Evolutionary conservation across 2,329 filamentous ascomycete genomes (phyloP).

Genomic region (Fusarium annulatum): DNA sequence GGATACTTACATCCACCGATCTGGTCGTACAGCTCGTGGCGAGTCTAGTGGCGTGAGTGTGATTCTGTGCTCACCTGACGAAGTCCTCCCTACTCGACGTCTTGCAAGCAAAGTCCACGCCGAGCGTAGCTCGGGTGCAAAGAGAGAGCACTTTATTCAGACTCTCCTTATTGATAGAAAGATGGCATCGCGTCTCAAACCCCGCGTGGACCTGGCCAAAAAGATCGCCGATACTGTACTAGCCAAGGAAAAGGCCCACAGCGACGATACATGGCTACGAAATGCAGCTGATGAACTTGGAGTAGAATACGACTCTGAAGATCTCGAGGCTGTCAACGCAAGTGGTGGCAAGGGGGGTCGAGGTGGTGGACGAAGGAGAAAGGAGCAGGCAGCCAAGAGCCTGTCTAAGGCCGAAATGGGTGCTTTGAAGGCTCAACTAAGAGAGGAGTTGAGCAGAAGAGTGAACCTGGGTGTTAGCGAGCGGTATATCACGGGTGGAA

Average conservation of each 20-base stretch:
- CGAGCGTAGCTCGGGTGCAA: conserved; percentile 56
- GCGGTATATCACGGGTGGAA: conserved; percentile 83
- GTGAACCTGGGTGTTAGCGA: conserved; percentile 91
- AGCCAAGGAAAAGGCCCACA: conserved; percentile 87
- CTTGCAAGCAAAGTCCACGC: conserved; percentile 91
- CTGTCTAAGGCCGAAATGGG: conserved; percentile 80
- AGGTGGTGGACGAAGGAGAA: conserved; percentile 77
- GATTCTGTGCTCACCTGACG: conserved; percentile 89
- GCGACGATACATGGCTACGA: conserved; percentile 86
- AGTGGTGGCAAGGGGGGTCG: conserved; percentile 72
- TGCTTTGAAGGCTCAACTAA: conserved; percentile 76
- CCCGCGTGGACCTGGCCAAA: conserved; percentile 84
- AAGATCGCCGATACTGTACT: conserved; percentile 83
- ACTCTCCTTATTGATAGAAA: conserved; percentile 86
- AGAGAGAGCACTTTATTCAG: conserved; percentile 75
- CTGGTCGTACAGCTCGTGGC: conserved; percentile 91
- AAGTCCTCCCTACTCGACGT: conserved; percentile 84
- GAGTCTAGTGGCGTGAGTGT: conserved; percentile 82
- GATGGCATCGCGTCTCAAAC: conserved; percentile 79
- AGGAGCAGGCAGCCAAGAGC: conserved; percentile 75
- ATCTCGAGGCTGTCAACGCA: conserved; percentile 83
- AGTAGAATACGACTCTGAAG: conserved; percentile 92
- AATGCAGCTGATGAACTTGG: conserved; percentile 91
- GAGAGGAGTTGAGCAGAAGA: conserved; percentile 74
- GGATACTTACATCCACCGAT: conserved; percentile 94